Percentiles rank a stretch among this genome's conserved stretches.
These are phyloP conservation scores for Ogataea parapolymorpha DNA, from an alignment of 805 yeast genomes.

Conservation along the genomic window DNA sequence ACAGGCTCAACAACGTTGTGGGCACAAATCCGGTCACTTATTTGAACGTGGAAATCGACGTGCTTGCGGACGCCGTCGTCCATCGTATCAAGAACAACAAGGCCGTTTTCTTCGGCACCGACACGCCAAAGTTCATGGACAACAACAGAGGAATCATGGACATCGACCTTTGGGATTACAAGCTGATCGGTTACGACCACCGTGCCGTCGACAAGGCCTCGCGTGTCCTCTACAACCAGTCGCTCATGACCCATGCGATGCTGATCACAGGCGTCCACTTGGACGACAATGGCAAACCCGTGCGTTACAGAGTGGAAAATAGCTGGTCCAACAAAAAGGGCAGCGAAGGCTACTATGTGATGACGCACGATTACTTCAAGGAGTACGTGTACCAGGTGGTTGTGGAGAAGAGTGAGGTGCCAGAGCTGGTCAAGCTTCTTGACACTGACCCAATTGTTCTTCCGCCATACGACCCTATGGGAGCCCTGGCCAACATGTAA, in stretches of 20 bases:
- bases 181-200: slow-evolving; percentile 48
- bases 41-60: slow-evolving; percentile 61
- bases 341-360: slow-evolving; percentile 61
- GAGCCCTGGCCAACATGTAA: slow-evolving; percentile 53
- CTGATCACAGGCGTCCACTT: slow-evolving; percentile 76
- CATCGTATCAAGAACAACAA: slow-evolving; percentile 67
- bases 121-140: slow-evolving; percentile 77
- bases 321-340: slow-evolving; percentile 75
- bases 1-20: slow-evolving; percentile 67
- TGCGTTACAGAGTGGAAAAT: slow-evolving; percentile 71
- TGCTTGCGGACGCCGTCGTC: slow-evolving; percentile 58
- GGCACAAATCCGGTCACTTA: slow-evolving; percentile 71
- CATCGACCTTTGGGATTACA: slow-evolving; percentile 62
- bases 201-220: slow-evolving; percentile 56
- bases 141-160: slow-evolving; percentile 69
- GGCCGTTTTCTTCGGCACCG: slow-evolving; percentile 86
- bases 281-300: slow-evolving; percentile 57
- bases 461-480: slow-evolving; percentile 81
- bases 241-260: slow-evolving; percentile 91
- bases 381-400: slow-evolving; percentile 75
- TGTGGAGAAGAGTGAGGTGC: slow-evolving; percentile 49
- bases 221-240: slow-evolving; percentile 65
- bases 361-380: slow-evolving; percentile 72
- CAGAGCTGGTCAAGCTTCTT: slow-evolving; percentile 37
- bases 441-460: slow-evolving; percentile 49